phyloP scores from a whole-genome alignment of 495 filamentous ascomycete species.

The Tuber melanosporum region DNA sequence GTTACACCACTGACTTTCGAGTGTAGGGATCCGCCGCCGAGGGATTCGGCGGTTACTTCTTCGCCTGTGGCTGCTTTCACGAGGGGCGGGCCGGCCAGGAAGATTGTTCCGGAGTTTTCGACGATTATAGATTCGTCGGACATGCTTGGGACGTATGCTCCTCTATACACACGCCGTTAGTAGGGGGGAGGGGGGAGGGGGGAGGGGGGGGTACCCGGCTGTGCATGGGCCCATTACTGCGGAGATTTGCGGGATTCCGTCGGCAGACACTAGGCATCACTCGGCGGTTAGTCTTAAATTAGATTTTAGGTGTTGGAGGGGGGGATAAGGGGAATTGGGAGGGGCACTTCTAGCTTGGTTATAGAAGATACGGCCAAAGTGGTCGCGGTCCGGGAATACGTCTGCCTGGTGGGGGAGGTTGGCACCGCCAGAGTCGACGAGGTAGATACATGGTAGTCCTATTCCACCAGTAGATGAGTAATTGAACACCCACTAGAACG shows the following conservation, averaged over 20 bases:
- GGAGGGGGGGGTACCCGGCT: constrained; percentile 24
- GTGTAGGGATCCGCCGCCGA: constrained; percentile 90
- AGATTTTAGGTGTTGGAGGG: background rate
- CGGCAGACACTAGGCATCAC: constrained; percentile 53
- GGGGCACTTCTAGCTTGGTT: constrained; percentile 86
- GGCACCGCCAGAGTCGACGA: constrained; percentile 93
- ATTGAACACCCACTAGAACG: background rate
- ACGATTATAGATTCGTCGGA: constrained; percentile 97
- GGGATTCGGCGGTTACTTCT: constrained; percentile 82
- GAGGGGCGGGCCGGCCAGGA: constrained; percentile 87
- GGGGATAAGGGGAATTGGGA: background rate
- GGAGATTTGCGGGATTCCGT: constrained; percentile 85
- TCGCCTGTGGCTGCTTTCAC: constrained; percentile 97
- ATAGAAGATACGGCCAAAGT: constrained; percentile 97
- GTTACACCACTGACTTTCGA: constrained; percentile 88
- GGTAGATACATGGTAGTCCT: constrained; percentile 77
- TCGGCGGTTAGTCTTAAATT: background rate
- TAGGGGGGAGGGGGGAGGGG: background rate
- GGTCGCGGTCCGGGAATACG: constrained; percentile 91
- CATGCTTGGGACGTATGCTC: constrained; percentile 95
- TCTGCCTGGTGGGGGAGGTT: constrained; percentile 95
- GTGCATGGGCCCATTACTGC: constrained; percentile 86
- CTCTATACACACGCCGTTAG: constrained; percentile 49
- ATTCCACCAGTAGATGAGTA: background rate
- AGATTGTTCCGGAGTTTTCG: constrained; percentile 88